Conservation (phyloP, 2,329 filamentous ascomycete genomes). For the Arthrobotrys iridis region DNA sequence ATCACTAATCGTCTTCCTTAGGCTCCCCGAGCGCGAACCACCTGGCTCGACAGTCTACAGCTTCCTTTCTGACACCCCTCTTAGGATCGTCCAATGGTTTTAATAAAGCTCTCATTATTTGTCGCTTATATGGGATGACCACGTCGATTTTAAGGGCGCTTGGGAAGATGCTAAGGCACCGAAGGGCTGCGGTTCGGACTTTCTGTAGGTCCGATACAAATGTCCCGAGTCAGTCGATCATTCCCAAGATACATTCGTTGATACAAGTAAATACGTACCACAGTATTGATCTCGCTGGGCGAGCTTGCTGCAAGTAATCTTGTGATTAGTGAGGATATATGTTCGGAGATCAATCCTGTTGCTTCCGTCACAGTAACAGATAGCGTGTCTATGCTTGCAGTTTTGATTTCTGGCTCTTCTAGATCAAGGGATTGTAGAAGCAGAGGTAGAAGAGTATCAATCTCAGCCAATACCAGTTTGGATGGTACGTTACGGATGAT, state of each 20-base stretch:
- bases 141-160: slow-evolving; percentile 65
- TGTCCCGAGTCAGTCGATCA: slow-evolving; percentile 9
- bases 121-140: slow-evolving; percentile 68
- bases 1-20: slow-evolving; percentile 52
- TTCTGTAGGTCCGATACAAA: slow-evolving; percentile 50
- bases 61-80: slow-evolving; percentile 70
- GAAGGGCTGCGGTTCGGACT: slow-evolving; percentile 65
- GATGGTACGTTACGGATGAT: slow-evolving; percentile 71
- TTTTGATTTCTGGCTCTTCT: slow-evolving; percentile 65
- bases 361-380: slow-evolving; percentile 69
- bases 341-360: slow-evolving; percentile 63
- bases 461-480: slow-evolving; percentile 69
- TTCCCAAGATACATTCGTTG: neutral
- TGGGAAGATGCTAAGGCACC: slow-evolving; percentile 65
- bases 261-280: slow-evolving; percentile 32
- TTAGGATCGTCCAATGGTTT: slow-evolving; percentile 71
- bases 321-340: slow-evolving; percentile 56
- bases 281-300: slow-evolving; percentile 42
- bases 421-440: slow-evolving; percentile 73
- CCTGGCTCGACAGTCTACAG: slow-evolving; percentile 56
- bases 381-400: slow-evolving; percentile 70
- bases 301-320: slow-evolving; percentile 55
- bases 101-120: slow-evolving; percentile 69
- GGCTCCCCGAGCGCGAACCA: slow-evolving; percentile 58
- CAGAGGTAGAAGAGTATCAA: slow-evolving; percentile 69